Base-by-base conservation (phyloP, 78 protist genomes). In the Creolimax fragrantissima region DNA sequence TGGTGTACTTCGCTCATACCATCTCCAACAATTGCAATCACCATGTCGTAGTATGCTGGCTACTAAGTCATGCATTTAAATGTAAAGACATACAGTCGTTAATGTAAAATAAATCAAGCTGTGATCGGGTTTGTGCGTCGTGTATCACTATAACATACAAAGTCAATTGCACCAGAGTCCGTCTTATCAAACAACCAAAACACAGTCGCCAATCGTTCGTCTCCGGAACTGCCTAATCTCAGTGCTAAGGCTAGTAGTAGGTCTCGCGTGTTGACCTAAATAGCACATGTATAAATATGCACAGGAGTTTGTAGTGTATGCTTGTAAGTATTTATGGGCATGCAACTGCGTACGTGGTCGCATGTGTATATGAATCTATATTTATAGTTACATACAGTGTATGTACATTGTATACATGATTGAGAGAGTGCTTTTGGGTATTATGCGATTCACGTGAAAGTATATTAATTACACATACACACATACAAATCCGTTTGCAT, bases 251-350 rank as follows among this genome's bases (percentile, higher is more conserved):
- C 7, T 41, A 83, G 86, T 32, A 6, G 35, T 36, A 83, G 37
- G 86, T 83, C 86, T 6, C 86, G 86, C 7, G 86, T 83, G 86
- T 83, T 83, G 86, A 83, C 86, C 74, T n/a, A n/a, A n/a, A n/a
- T n/a, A n/a, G n/a, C n/a, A n/a, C n/a, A n/a, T n/a, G n/a, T n/a
- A n/a, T n/a, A n/a, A n/a, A n/a, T n/a, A n/a, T n/a, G n/a, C n/a
- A n/a, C n/a, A n/a, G n/a, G n/a, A n/a, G n/a, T n/a, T n/a, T n/a
- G n/a, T n/a, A n/a, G n/a, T n/a, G n/a, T n/a, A n/a, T n/a, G n/a
- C n/a, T n/a, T n/a, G n/a, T n/a, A n/a, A n/a, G n/a, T n/a, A n/a
- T n/a, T n/a, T n/a, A n/a, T n/a, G n/a, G n/a, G n/a, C n/a, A n/a
- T n/a, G n/a, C n/a, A n/a, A n/a, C n/a, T n/a, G n/a, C n/a, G n/a